Evolutionary conservation across 768 basidiomycete species (phyloP), one percentile per base, ranked within the genome.

Genomic region (Boletus sp.): DNA sequence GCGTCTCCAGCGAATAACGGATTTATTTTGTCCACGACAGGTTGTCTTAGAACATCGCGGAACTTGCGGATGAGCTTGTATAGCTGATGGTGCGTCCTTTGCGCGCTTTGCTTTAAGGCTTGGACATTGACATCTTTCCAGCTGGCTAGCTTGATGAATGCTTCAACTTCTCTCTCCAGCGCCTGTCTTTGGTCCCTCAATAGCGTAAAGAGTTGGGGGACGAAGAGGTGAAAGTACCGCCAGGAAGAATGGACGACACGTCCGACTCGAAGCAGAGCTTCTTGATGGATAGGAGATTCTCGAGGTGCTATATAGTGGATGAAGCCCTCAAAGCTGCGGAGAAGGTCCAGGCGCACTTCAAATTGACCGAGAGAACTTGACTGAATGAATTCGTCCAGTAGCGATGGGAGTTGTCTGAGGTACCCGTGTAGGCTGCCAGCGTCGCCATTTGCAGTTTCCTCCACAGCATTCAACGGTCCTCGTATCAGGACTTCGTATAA

Each of bases 61-160:
- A 94, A 96, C 75, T 93, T 97, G 50, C 92, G 84, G 57, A 98
- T 83, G 60, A 85, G 81, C 70, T 92, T 93, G 81, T 92, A 94
- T 2, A 99, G 77, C 60, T 95, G 92, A 56, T 86, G 87, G 70
- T 99, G 97, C 2, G 93, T 94, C 65, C 80, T 85, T 57, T 90
- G 85, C 0, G 97, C 94, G 67, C 94, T 97, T 58, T 90, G 87
- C 70, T 89, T 91, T 56, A 99, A 79, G 2, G 97, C 94, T 60
- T 92, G 88, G 10, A 98, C 90, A 65, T 98, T 99, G 67, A 94
- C 77, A 67, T 99, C 97, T 72, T 91, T 97, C 97, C 97, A 98
- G 66, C 94, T 98, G 2, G 97, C 97, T 45, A 99, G 78, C 71
- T 94, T 96, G 77, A 98, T 88, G 68, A 94, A 87, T 44, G 82